Percentiles rank a stretch among this genome's conserved stretches.
These are phyloP conservation scores for Aspergillus unguis DNA, from an alignment of 2,329 filamentous ascomycete species.

Conservation along the genomic window DNA sequence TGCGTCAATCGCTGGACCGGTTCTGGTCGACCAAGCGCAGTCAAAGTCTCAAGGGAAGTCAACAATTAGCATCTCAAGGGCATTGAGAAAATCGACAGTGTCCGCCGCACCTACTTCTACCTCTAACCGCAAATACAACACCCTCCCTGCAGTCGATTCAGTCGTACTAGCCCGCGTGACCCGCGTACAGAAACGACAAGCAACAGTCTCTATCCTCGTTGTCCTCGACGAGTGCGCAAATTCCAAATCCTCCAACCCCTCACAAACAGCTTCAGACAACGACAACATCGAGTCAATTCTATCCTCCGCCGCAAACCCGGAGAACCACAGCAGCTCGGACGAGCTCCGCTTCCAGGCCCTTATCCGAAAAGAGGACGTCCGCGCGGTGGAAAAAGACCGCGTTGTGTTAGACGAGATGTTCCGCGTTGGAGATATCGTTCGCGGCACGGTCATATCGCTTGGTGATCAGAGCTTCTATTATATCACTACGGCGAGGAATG, in stretches of 20 bases:
- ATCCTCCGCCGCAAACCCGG: constrained; percentile 37
- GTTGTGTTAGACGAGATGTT: constrained; percentile 90
- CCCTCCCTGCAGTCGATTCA: constrained; percentile 77
- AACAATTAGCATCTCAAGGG: constrained; percentile 38
- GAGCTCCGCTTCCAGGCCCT: constrained; percentile 73
- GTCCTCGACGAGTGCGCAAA: constrained; percentile 56
- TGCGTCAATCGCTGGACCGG: constrained; percentile 75
- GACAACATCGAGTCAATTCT: constrained; percentile 39
- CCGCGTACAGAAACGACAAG: constrained; percentile 79
- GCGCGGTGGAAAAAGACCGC: constrained; percentile 93
- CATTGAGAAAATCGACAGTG: neutral
- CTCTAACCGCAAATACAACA: constrained; percentile 57
- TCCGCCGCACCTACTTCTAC: constrained; percentile 1
- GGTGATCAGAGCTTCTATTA: constrained; percentile 96
- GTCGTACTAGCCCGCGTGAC: constrained; percentile 81
- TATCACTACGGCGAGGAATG: constrained; percentile 85
- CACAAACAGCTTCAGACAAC: constrained; percentile 31
- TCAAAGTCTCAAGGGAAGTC: constrained; percentile 31
- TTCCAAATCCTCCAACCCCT: constrained; percentile 19
- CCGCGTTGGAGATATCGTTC: constrained; percentile 85
- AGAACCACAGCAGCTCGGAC: constrained; percentile 52
- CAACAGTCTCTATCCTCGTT: constrained; percentile 79
- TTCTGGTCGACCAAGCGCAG: constrained; percentile 53
- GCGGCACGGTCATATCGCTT: constrained; percentile 81
- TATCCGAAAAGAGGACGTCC: constrained; percentile 84